These are phyloP conservation scores for Xanthoconium separans DNA, from an alignment of 1,284 basidiomycete genomes.

Conservation along the genomic window DNA sequence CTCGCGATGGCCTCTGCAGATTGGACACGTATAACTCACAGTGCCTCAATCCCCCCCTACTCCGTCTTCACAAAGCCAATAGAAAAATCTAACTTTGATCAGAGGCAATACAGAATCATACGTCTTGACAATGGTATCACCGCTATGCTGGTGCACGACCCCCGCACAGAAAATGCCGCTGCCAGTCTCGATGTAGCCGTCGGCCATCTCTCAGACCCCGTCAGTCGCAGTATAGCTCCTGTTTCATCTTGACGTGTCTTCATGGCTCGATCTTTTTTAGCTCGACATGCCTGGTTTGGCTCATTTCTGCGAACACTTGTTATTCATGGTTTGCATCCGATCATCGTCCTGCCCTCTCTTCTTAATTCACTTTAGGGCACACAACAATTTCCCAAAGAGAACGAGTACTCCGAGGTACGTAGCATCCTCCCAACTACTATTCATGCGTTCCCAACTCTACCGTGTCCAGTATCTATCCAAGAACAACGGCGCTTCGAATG, in stretches of 20 bases:
- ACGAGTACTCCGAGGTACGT: constrained; percentile 83
- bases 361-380: constrained; percentile 55
- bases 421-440: neutral
- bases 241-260: neutral
- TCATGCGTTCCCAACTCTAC: neutral
- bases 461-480: constrained; percentile 74
- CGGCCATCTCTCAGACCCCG: constrained; percentile 93
- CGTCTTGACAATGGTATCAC: constrained; percentile 86
- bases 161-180: constrained; percentile 90
- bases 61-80: constrained; percentile 66
- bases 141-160: constrained; percentile 84
- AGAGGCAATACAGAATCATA: constrained; percentile 80
- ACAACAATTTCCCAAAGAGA: constrained; percentile 84
- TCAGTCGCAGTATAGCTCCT: constrained; percentile 40
- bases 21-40: constrained; percentile 21
- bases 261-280: constrained; percentile 35
- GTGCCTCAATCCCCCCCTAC: constrained; percentile 39
- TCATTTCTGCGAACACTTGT: constrained; percentile 93
- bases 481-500: constrained; percentile 92
- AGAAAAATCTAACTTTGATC: constrained; percentile 75
- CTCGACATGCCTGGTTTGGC: constrained; percentile 87
- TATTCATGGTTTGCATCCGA: constrained; percentile 79
- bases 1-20: constrained; percentile 25
- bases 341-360: neutral
- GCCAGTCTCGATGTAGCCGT: constrained; percentile 96